These are phyloP conservation scores for Arthrinium puccinioides DNA, from an alignment of 2,329 filamentous ascomycete species.

Conservation along the genomic window DNA sequence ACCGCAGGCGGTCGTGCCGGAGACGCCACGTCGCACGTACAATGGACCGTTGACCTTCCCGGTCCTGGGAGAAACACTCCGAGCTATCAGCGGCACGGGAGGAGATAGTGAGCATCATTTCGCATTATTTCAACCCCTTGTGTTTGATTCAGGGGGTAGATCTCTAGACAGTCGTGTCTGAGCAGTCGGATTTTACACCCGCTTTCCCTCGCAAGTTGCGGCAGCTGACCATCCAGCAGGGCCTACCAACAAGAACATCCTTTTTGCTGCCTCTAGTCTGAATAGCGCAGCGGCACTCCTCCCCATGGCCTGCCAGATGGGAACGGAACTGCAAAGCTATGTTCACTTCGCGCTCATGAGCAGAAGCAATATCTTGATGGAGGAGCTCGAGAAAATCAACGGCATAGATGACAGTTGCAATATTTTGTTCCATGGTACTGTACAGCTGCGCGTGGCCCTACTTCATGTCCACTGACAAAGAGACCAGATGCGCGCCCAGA, in stretches of 20 bases:
- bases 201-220: too few relatives aligned
- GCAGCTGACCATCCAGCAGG: conserved; percentile 42
- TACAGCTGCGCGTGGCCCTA: background rate
- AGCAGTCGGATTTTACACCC: too few relatives aligned
- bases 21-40: conserved; percentile 38
- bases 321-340: conserved; percentile 55
- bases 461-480: conserved; percentile 9
- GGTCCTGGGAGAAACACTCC: conserved; percentile 55
- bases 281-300: conserved; percentile 66
- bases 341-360: conserved; percentile 82
- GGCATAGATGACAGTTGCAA: conserved; percentile 67
- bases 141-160: too few relatives aligned
- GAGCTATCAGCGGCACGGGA: conserved; percentile 49
- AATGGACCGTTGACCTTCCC: conserved; percentile 65
- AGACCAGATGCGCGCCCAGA: conserved; percentile 68
- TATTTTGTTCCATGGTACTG: conserved; percentile 50
- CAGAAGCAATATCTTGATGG: conserved; percentile 59
- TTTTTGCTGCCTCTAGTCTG: conserved; percentile 73
- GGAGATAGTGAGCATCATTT: too few relatives aligned
- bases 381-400: conserved; percentile 68
- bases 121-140: too few relatives aligned
- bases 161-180: too few relatives aligned
- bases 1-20: background rate
- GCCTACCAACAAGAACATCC: conserved; percentile 57
- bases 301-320: conserved; percentile 85